A percentile compares a stretch with the other conserved stretches of the same genome.
phyloP scores from a whole-genome alignment of 257 asterid species.

The Penstemon eatonii region DNA sequence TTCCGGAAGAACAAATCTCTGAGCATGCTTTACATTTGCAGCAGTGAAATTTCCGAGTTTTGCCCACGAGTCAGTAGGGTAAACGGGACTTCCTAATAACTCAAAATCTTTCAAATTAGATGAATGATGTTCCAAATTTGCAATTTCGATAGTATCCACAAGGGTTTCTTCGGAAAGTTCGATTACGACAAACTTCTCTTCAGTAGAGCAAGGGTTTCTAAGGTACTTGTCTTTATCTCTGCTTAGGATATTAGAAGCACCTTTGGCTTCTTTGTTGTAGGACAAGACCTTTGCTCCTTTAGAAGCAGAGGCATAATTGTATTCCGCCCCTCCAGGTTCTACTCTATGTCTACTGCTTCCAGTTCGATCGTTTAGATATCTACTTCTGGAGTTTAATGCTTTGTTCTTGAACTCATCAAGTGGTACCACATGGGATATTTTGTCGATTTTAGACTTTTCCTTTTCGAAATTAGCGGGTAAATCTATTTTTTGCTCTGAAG shows the following conservation, averaged over 20 bases:
- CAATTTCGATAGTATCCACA: constrained; percentile 72
- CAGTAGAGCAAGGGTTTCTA: constrained; percentile 91
- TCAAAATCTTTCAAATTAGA: constrained; percentile 84
- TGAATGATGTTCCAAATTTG: constrained; percentile 91
- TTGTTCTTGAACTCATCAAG: constrained; percentile 85
- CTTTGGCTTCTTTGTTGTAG: constrained; percentile 90
- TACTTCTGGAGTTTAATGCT: constrained; percentile 56
- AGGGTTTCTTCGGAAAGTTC: constrained; percentile 96
- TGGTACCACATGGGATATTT: constrained; percentile 49
- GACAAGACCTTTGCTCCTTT: constrained; percentile 94
- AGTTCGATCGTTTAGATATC: constrained; percentile 43
- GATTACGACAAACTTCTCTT: constrained; percentile 76
- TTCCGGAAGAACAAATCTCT: constrained; percentile 69
- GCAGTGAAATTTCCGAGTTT: constrained; percentile 80
- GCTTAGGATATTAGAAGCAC: constrained; percentile 86
- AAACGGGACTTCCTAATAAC: constrained; percentile 73
- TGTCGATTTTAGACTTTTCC: constrained; percentile 42
- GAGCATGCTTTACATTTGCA: constrained; percentile 76
- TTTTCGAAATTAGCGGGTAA: constrained; percentile 35
- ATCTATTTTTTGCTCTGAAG: constrained; percentile 34
- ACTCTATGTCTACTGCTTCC: constrained; percentile 72
- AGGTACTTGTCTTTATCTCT: constrained; percentile 92
- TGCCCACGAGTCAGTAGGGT: constrained; percentile 90
- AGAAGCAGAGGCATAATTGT: constrained; percentile 89
- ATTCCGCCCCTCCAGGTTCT: constrained; percentile 92